Percentiles rank a stretch among this genome's conserved stretches.
These are phyloP conservation scores for Suhomyces coccinellae DNA, from an alignment of 1,139 yeast genomes.

Conservation along the genomic window DNA sequence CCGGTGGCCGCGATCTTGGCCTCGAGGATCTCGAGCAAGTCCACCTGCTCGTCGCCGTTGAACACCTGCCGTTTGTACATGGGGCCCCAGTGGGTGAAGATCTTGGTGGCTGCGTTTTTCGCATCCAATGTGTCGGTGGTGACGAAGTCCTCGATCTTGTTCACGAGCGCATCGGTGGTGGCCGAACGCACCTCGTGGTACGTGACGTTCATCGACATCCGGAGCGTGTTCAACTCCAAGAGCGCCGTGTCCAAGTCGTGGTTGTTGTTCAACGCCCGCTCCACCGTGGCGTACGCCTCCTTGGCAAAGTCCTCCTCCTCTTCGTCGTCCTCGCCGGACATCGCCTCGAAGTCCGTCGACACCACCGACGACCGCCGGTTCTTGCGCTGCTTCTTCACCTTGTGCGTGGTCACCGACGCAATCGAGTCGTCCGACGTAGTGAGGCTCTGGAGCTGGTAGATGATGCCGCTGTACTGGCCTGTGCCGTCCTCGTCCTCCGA, in stretches of 20 bases:
- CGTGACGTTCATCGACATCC: conserved; percentile 96
- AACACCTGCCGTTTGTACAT: conserved; percentile 80
- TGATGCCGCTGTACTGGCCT: conserved; percentile 36
- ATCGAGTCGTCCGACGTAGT: conserved; percentile 81
- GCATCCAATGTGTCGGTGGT: conserved; percentile 73
- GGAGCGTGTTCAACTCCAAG: conserved; percentile 84
- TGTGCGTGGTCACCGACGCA: conserved; percentile 54
- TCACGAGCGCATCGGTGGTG: conserved; percentile 69
- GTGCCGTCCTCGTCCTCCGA: conserved; percentile 37
- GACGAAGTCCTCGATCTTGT: conserved; percentile 68
- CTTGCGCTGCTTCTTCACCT: conserved; percentile 31
- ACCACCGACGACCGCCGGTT: conserved; percentile 40
- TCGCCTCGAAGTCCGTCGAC: conserved; percentile 44
- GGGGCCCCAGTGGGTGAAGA: conserved; percentile 79
- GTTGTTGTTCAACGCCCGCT: conserved; percentile 85
- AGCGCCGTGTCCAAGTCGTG: conserved; percentile 93
- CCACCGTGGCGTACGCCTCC: conserved; percentile 93
- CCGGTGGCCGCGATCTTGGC: conserved; percentile 39
- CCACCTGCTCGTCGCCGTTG: conserved; percentile 73
- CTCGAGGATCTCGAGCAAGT: conserved; percentile 64
- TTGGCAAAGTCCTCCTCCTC: conserved; percentile 76
- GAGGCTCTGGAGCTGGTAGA: conserved; percentile 63
- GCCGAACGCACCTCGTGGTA: conserved; percentile 91
- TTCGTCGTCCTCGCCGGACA: conserved; percentile 26
- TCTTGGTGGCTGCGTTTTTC: conserved; percentile 72